A percentile compares a stretch with the other conserved stretches of the same genome.
Conservation (phyloP, 2,329 filamentous ascomycete species). For the Cordyceps militaris region DNA sequence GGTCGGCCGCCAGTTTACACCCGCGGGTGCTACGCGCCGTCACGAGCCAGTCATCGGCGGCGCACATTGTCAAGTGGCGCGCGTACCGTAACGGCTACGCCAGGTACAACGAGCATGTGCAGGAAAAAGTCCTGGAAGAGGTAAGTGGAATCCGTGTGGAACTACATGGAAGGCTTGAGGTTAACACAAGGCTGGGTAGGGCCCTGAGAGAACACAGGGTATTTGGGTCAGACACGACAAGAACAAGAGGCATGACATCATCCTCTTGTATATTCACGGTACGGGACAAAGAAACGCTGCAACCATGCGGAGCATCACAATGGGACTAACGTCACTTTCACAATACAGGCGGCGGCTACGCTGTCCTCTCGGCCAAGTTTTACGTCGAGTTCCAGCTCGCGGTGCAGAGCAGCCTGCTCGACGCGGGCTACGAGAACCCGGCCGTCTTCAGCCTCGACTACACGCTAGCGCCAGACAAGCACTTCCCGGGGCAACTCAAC, state of each 20-base stretch:
- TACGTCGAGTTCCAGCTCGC: constrained; percentile 77
- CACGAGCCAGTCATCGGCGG: background rate
- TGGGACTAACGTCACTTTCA: background rate
- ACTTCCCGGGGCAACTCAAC: constrained; percentile 66
- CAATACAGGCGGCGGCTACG: constrained; percentile 64
- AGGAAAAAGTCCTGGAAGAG: constrained; percentile 8
- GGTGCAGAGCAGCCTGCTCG: constrained; percentile 59
- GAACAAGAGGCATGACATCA: constrained; percentile 58
- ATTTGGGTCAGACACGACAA: constrained; percentile 63
- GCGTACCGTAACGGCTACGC: constrained; percentile 5
- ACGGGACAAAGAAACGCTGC: constrained; percentile 19
- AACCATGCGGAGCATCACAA: too few species aligned
- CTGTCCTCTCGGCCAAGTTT: constrained; percentile 75
- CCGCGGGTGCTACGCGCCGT: background rate
- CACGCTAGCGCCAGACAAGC: constrained; percentile 66
- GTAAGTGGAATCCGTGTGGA: background rate
- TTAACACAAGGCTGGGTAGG: constrained; percentile 15
- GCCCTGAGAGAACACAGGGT: constrained; percentile 46
- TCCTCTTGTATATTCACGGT: constrained; percentile 80
- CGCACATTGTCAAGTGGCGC: constrained; percentile 9
- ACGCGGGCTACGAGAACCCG: constrained; percentile 63
- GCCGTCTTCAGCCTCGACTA: constrained; percentile 76
- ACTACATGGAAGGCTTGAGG: background rate
- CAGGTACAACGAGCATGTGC: background rate
- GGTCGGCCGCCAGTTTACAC: background rate